These are phyloP conservation scores for Fremontodendron californicum DNA, from an alignment of 345 rosid genomes.

Conservation along the genomic window DNA sequence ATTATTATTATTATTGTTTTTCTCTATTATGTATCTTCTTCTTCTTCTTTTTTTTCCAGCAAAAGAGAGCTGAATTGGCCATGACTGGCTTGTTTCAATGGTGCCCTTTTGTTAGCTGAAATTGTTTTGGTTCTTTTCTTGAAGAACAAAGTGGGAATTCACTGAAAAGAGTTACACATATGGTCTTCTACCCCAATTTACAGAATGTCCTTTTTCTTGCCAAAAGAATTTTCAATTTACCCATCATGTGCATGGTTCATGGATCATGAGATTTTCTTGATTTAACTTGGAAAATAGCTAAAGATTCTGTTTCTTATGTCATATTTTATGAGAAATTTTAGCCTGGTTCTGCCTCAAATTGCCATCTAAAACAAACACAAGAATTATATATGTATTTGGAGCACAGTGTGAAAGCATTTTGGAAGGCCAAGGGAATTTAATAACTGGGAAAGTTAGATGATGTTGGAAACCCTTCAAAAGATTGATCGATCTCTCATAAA, in stretches of 20 bases:
- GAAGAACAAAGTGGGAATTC: constrained; percentile 13
- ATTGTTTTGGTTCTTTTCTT: not conserved
- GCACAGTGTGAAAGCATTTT: not conserved
- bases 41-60: not conserved
- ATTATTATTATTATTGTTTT: too few species aligned
- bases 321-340: constrained; percentile 30
- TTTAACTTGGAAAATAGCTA: constrained; percentile 15
- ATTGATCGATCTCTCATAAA: constrained; percentile 15
- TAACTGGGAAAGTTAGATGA: too few species aligned
- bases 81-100: not conserved
- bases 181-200: not conserved
- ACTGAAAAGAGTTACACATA: not conserved
- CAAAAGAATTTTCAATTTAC: not conserved
- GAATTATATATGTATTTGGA: not conserved
- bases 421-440: not conserved
- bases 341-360: constrained; percentile 12
- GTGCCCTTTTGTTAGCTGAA: constrained; percentile 13
- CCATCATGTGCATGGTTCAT: not conserved
- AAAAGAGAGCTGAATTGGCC: constrained; percentile 12
- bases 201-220: too few species aligned
- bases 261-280: constrained; percentile 19
- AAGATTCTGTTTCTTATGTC: constrained; percentile 2
- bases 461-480: not conserved
- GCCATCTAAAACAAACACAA: not conserved
- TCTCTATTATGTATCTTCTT: not conserved